Conservation (phyloP, 2,329 filamentous ascomycete genomes). For the Aspergillus brasiliensis region DNA sequence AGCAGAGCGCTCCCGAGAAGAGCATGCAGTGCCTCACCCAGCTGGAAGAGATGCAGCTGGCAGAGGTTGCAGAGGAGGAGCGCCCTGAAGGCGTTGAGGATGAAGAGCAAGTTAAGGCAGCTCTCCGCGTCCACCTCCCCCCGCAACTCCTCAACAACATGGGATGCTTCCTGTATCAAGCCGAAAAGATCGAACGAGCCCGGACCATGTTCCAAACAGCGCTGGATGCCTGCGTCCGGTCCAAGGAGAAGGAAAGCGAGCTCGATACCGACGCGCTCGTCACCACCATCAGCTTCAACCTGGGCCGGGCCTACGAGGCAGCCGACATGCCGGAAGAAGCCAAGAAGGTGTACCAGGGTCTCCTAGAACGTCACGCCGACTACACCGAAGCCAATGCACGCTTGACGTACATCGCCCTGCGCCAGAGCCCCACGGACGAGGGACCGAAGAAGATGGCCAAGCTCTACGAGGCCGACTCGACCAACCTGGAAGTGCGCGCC, state of each 20-base stretch:
- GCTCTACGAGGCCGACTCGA: slow-evolving; percentile 79
- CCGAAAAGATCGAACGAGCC: slow-evolving; percentile 76
- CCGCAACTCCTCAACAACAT: slow-evolving; percentile 97
- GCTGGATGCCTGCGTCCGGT: slow-evolving; percentile 80
- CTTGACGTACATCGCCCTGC: slow-evolving; percentile 85
- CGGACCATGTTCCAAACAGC: slow-evolving; percentile 91
- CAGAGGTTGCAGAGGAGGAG: slow-evolving; percentile 72
- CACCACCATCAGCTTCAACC: slow-evolving; percentile 95
- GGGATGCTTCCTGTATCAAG: slow-evolving; percentile 90
- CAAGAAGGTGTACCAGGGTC: slow-evolving; percentile 80
- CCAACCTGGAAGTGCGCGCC: slow-evolving; percentile 87
- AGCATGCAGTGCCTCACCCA: slow-evolving; percentile 89
- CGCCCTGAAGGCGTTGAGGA: slow-evolving; percentile 63
- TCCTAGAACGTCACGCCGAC: slow-evolving; percentile 81
- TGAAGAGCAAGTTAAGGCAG: slow-evolving; percentile 57
- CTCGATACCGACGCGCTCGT: slow-evolving; percentile 88
- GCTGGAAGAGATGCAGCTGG: slow-evolving; percentile 86
- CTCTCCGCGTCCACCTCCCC: slow-evolving; percentile 75
- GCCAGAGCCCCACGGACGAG: slow-evolving; percentile 77
- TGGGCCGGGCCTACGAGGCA: slow-evolving; percentile 89
- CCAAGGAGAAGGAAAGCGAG: slow-evolving; percentile 71
- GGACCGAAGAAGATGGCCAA: slow-evolving; percentile 84
- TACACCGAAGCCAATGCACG: slow-evolving; percentile 91
- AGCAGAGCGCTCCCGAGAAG: slow-evolving; percentile 81
- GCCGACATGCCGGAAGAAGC: slow-evolving; percentile 80